phyloP scores from a whole-genome alignment of 139 green algal species.

The Astrephomene gubernaculifera region DNA sequence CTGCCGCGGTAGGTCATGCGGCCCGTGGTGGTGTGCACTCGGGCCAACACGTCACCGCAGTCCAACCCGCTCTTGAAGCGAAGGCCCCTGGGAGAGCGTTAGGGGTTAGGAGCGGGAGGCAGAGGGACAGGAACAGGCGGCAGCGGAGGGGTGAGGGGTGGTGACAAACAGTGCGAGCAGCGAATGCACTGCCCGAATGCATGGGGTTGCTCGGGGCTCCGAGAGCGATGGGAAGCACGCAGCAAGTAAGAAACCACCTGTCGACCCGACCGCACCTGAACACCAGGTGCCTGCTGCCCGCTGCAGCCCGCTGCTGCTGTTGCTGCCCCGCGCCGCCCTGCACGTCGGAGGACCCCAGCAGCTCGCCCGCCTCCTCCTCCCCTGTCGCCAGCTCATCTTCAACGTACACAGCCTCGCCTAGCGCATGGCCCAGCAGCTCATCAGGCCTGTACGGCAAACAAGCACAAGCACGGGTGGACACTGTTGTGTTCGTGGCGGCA shows the following conservation, averaged over 20 bases:
- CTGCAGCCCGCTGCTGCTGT: neutral
- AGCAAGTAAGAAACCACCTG: too few species aligned
- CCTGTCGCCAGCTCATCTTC: neutral
- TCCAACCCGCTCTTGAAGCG: slow-evolving; percentile 38
- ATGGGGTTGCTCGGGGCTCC: too few species aligned
- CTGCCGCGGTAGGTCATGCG: slow-evolving; percentile 43
- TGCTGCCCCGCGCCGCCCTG: neutral
- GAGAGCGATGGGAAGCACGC: too few species aligned
- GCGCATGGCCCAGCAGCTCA: slow-evolving; percentile 25
- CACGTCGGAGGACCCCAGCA: neutral
- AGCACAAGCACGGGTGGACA: neutral
- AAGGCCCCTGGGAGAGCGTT: neutral
- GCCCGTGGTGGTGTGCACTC: slow-evolving; percentile 38
- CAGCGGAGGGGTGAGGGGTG: neutral
- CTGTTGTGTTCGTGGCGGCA: too few species aligned
- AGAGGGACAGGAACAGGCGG: neutral
- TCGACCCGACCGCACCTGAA: slow-evolving; percentile 37
- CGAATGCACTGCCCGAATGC: too few species aligned
- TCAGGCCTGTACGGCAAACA: slow-evolving; percentile 6
- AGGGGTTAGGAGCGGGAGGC: neutral
- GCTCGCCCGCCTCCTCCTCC: neutral
- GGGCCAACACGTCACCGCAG: slow-evolving; percentile 35
- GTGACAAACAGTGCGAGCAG: too few species aligned
- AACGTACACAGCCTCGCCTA: slow-evolving; percentile 36
- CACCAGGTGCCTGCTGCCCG: slow-evolving; percentile 19